Base-by-base conservation (phyloP, 805 yeast species). In the Candida tallmaniae region DNA sequence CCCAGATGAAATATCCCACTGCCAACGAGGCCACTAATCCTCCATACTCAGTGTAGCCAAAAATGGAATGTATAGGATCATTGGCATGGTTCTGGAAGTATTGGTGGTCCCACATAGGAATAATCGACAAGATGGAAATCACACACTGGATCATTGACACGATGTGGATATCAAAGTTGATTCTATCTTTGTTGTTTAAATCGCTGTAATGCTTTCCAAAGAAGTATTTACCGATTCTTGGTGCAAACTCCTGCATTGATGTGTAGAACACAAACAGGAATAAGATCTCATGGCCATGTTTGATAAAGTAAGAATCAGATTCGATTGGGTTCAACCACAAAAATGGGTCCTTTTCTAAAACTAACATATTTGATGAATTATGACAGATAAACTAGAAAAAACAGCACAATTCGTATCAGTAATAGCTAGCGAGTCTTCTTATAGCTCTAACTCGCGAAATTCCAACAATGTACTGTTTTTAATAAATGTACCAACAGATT, bases 1-100 rank as follows among this genome's bases (percentile, higher is more conserved):
- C 98, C 98, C 98, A 93, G 15, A 86, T 46, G 54, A 93, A 93
- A 62, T 93, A 93, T 2, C 97, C 98, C 7, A 70, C 53, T 7
- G 94, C 80, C 36, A 81, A 51, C 1, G 96, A 70, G 10, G 80
- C 64, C 5, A 83, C 83, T 49, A 89, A 68, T 0, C 86, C 87
- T 1, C 80, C 79, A 51, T 76, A 83, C n/a, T 85, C 84, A 35
- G 80, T 77, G 52, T 75, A 72, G 29, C 87, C 89, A n/a, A 74
- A 63, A 16, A 84, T 60, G 6, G 67, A 50, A 26, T 31, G 26
- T 16, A 36, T 24, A 5, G 82, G 71, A 50, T 80, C 76, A 9
- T 51, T 47, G 4, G 48, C 42, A 19, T 60, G 44, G 35, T 64
- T 56, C 29, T 41, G 45, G 39, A 75, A 66, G 31, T 65, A 53